Conservation (phyloP, 345 rosid species). For the Sonneratia caseolaris region DNA sequence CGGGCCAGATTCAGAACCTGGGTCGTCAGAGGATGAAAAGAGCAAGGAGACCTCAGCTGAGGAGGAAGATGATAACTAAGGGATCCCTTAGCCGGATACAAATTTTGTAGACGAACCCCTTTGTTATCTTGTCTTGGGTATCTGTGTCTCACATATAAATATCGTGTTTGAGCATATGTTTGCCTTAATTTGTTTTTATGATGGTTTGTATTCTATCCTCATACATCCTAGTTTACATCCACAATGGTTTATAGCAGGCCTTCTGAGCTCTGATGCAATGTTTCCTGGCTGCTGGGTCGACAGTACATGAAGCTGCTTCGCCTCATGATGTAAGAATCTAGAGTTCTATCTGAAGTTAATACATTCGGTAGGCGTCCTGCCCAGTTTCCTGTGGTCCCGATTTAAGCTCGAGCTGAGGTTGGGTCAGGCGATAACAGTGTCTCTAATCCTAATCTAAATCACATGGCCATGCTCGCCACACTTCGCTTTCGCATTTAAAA, state of each 20-base stretch:
- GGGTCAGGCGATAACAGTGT: neutral
- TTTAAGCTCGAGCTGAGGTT: neutral
- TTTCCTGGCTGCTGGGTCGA: neutral
- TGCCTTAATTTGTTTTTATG: neutral
- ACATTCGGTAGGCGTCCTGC: too few relatives aligned
- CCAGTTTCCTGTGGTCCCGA: neutral
- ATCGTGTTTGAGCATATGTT: neutral
- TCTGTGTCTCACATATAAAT: neutral
- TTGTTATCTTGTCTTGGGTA: neutral
- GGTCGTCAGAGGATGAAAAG: constrained; percentile 5
- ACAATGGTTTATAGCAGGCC: neutral
- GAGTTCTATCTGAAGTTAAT: neutral
- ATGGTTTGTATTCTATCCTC: neutral
- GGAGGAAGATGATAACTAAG: constrained; percentile 2
- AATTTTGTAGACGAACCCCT: neutral
- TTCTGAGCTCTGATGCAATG: neutral
- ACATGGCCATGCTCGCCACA: neutral
- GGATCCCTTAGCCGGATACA: neutral
- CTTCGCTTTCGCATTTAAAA: neutral
- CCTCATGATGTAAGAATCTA: neutral
- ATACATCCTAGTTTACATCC: neutral
- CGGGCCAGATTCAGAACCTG: neutral
- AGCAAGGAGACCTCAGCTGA: neutral
- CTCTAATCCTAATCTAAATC: neutral
- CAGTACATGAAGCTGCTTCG: too few relatives aligned